These are phyloP conservation scores for Phyllosticta ampelicida DNA, from an alignment of 2,329 filamentous ascomycete genomes.

Conservation along the genomic window DNA sequence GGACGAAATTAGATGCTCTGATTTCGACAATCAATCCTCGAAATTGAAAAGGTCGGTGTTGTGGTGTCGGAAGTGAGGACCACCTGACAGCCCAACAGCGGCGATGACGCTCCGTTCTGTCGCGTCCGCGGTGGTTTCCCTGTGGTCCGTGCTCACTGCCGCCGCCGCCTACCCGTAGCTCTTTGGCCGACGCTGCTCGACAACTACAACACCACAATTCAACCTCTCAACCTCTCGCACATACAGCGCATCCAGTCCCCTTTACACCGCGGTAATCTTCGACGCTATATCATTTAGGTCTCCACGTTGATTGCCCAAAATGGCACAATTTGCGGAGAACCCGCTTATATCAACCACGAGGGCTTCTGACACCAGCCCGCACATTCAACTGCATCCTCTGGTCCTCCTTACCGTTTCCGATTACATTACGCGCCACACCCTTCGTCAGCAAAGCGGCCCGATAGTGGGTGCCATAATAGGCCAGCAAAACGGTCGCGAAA, in stretches of 20 bases:
- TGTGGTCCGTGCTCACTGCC: conserved; percentile 4
- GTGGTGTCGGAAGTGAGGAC: too few relatives aligned
- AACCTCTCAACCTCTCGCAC: neutral
- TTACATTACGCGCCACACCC: conserved; percentile 82
- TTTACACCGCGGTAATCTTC: neutral
- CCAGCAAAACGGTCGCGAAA: conserved; percentile 78
- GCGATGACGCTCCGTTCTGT: conserved; percentile 10
- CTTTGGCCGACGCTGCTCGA: neutral
- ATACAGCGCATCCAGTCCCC: neutral
- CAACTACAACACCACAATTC: neutral
- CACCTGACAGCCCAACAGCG: neutral
- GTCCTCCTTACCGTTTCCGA: conserved; percentile 95
- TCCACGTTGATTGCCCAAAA: conserved; percentile 13
- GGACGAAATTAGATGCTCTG: too few relatives aligned
- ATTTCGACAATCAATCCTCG: too few relatives aligned
- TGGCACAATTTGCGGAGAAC: conserved; percentile 28
- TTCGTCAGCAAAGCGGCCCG: conserved; percentile 63
- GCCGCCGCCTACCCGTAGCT: conserved; percentile 3
- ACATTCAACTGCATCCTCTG: conserved; percentile 80
- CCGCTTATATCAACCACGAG: conserved; percentile 34
- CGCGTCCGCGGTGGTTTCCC: neutral
- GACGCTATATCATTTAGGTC: neutral
- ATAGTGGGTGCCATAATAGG: conserved; percentile 82
- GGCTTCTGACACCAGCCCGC: conserved; percentile 59
- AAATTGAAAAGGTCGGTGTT: too few relatives aligned